Conservation (phyloP, 345 rosid genomes). For the Isatis tinctoria region DNA sequence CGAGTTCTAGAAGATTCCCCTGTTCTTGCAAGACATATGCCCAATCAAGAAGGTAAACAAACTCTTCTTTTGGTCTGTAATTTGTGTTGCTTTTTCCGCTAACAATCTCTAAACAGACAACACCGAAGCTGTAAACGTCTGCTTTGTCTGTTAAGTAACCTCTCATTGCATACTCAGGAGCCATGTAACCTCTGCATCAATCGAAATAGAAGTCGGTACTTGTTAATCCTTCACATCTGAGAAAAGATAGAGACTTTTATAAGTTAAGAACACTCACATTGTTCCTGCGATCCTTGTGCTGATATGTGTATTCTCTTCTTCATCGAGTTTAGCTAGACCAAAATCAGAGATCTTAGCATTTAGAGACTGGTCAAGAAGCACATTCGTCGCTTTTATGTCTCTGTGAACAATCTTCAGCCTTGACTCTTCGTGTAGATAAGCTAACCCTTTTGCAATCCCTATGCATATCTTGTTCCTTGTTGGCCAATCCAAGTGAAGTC, state of each 20-base stretch:
- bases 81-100: slow-evolving; percentile 96
- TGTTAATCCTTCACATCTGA: not conserved
- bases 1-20: slow-evolving; percentile 82
- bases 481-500: slow-evolving; percentile 53
- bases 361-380: slow-evolving; percentile 53
- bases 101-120: slow-evolving; percentile 72
- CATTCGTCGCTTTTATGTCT: slow-evolving; percentile 70
- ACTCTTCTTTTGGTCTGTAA: slow-evolving; percentile 93
- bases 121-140: slow-evolving; percentile 89
- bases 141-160: slow-evolving; percentile 96
- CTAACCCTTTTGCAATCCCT: slow-evolving; percentile 65
- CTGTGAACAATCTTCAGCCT: slow-evolving; percentile 63
- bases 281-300: slow-evolving; percentile 71
- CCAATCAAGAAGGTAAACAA: slow-evolving; percentile 93
- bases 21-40: slow-evolving; percentile 93
- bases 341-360: too few relatives aligned
- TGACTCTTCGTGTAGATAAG: slow-evolving; percentile 70
- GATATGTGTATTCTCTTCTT: slow-evolving; percentile 63
- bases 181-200: slow-evolving; percentile 81
- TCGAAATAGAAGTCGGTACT: not conserved
- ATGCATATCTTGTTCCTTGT: slow-evolving; percentile 59
- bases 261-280: slow-evolving; percentile 40
- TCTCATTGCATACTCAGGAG: slow-evolving; percentile 98
- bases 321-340: slow-evolving; percentile 60
- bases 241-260: too few relatives aligned